Evolutionary conservation across 257 asterid genomes (phyloP), one percentile per base, ranked within the genome.

Genomic region (Capsicum baccatum): DNA sequence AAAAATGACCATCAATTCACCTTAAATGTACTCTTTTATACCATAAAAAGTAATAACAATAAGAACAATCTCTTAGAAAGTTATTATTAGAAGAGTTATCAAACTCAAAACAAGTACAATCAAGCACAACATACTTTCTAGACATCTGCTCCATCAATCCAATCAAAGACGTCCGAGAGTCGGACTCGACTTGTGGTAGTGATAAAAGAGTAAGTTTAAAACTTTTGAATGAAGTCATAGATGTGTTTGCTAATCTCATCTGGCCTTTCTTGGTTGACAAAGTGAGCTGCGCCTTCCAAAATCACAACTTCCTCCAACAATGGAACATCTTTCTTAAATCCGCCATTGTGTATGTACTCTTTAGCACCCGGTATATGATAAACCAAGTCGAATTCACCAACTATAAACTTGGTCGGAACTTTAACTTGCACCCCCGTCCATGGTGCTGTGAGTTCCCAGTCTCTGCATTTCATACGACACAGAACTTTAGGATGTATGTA

Each of bases 351-450:
- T 64, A 87, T 66, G 73, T 87, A 84, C 1, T 81, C 89, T 76
- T 87, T 84, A 2, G 71, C 55, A 57, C 85, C 87, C 10, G 63
- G 42, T 33, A 63, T 63, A 33, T 87, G 60, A 73, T 84, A 84
- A 3, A 68, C 85, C 67, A 81, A 67, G 87, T 87, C 87, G 2
- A 62, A n/a, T 19, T 87, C 81, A 0, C 89, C 89, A 0, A 71
- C 76, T 2, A 84, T 79, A 60, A 80, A 73, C 67, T 84, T 84
- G 44, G 87, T 60, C 2, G 87, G 85, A 17, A 84, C 89, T 66
- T 80, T 84, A 19, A 86, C 85, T 80, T 86, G 82, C 3, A 86
- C 86, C 13, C 86, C 89, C 3, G 71, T 12, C 89, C 89, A 86
- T 0, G 89, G 85, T 8, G 85, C 86, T 48, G 56, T 19, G 19